Conservation (phyloP, 1,139 yeast genomes). For the Zygosaccharomyces sapae region DNA sequence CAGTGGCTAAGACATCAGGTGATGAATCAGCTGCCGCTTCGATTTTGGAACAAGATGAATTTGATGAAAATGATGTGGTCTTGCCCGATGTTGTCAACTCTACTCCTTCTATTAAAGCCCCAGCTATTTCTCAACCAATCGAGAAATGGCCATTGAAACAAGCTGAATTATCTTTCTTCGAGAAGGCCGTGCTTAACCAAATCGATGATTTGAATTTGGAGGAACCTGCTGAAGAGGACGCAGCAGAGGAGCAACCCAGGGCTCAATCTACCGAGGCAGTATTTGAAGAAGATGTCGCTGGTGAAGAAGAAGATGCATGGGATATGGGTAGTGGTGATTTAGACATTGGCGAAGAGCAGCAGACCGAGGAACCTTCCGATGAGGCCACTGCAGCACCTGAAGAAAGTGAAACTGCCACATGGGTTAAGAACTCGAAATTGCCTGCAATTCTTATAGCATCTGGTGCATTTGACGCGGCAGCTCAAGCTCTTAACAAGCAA, state of each 20-base stretch:
- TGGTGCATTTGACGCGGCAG: constrained; percentile 95
- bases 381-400: constrained; percentile 41
- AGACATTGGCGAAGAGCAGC: constrained; percentile 63
- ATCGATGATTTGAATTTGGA: constrained; percentile 54
- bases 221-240: constrained; percentile 35
- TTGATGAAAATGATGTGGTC: constrained; percentile 60
- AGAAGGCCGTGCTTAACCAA: constrained; percentile 76
- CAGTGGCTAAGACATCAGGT: constrained; percentile 86
- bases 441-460: constrained; percentile 95
- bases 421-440: constrained; percentile 87
- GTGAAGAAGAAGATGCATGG: constrained; percentile 56
- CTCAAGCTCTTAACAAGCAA: constrained; percentile 85
- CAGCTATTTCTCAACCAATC: constrained; percentile 29
- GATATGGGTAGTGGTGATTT: constrained; percentile 58
- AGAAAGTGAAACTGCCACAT: constrained; percentile 60
- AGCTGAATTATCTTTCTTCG: constrained; percentile 73
- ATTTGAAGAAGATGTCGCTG: constrained; percentile 37
- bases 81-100: constrained; percentile 48
- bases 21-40: constrained; percentile 67
- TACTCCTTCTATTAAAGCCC: constrained; percentile 20
- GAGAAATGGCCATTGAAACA: constrained; percentile 81
- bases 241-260: constrained; percentile 17
- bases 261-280: constrained; percentile 38
- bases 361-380: constrained; percentile 45
- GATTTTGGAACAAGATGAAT: constrained; percentile 64